Evolutionary conservation across 108 stramenopile species (phyloP).

Genomic region (Pseudonitzschia pungens): DNA sequence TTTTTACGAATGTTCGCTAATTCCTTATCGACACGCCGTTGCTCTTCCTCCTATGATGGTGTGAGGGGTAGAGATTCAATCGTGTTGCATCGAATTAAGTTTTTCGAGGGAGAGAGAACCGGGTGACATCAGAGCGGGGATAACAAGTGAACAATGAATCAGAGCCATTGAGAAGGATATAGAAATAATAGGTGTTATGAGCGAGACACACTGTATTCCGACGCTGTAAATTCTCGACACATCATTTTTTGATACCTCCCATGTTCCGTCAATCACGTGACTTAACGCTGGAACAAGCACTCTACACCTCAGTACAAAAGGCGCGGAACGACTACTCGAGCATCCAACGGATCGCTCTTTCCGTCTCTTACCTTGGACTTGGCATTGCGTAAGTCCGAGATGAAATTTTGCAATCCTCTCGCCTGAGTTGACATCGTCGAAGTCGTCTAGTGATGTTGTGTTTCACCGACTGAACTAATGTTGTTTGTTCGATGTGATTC

Average conservation of each 20-base stretch:
- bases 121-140: not conserved
- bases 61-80: not conserved
- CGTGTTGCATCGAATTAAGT: not conserved
- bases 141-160: not conserved
- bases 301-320: not conserved
- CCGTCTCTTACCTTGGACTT: constrained; percentile 67
- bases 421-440: constrained; percentile 75
- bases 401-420: constrained; percentile 90
- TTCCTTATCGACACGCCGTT: constrained; percentile 93
- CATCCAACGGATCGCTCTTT: not conserved
- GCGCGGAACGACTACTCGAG: not conserved
- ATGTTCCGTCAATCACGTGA: no score
- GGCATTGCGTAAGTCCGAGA: constrained; percentile 88
- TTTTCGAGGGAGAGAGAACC: no score
- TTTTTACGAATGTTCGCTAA: constrained; percentile 98
- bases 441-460: not conserved
- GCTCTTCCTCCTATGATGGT: constrained; percentile 78
- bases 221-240: no score
- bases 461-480: not conserved
- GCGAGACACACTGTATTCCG: not conserved
- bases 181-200: not conserved
- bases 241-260: no score
- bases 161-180: not conserved
- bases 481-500: not conserved
- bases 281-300: not conserved